Conservation (phyloP, 2,329 filamentous ascomycete genomes). For the Escovopsis sp. region DNA sequence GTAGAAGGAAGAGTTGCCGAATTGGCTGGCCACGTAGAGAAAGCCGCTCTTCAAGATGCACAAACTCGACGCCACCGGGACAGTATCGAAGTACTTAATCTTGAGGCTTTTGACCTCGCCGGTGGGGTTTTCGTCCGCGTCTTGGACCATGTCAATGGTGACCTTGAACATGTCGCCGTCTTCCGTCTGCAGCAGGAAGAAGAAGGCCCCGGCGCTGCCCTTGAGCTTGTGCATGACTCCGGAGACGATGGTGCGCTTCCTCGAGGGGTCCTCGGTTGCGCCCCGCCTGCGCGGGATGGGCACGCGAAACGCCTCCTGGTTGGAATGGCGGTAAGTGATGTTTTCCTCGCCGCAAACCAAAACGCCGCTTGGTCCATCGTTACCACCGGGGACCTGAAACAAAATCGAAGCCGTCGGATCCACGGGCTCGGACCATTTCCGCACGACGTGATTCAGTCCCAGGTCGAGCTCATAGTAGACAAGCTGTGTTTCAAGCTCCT, state of each 20-base stretch:
- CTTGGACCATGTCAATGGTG: constrained; percentile 78
- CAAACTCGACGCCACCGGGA: constrained; percentile 73
- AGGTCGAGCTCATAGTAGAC: constrained; percentile 98
- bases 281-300: constrained; percentile 78
- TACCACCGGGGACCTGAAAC: constrained; percentile 89
- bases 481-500: constrained; percentile 74
- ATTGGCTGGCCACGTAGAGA: constrained; percentile 82
- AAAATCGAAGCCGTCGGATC: constrained; percentile 79
- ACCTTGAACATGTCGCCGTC: constrained; percentile 98
- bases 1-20: constrained; percentile 87
- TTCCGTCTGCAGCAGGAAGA: constrained; percentile 89
- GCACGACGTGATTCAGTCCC: constrained; percentile 90
- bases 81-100: constrained; percentile 97
- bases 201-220: constrained; percentile 69
- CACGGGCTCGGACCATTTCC: constrained; percentile 90
- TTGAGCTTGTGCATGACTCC: constrained; percentile 98
- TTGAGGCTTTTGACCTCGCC: constrained; percentile 72
- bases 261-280: constrained; percentile 77
- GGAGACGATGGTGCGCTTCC: constrained; percentile 74
- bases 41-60: constrained; percentile 94
- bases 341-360: constrained; percentile 89
- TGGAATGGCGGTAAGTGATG: constrained; percentile 93
- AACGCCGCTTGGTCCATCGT: constrained; percentile 86
- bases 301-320: constrained; percentile 77
- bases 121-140: constrained; percentile 61